Percentiles rank a stretch among this genome's conserved stretches.
These are phyloP conservation scores for Suillus sp. DNA, from an alignment of 768 basidiomycete species.

Conservation along the genomic window DNA sequence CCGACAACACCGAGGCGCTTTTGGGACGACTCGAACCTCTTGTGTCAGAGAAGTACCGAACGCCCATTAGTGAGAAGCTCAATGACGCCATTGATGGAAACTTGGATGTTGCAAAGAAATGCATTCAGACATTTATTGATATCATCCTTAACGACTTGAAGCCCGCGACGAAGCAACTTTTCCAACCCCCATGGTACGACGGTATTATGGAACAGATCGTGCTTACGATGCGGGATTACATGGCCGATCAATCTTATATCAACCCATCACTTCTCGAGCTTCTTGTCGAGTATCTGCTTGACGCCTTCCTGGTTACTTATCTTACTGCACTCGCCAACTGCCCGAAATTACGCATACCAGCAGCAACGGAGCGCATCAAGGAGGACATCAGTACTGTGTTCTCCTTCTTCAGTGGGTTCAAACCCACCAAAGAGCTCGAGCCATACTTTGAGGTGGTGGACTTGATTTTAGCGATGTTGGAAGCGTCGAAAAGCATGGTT, in stretches of 20 bases:
- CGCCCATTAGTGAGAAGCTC: slow-evolving; percentile 77
- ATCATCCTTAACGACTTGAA: slow-evolving; percentile 95
- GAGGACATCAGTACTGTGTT: slow-evolving; percentile 79
- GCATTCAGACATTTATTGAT: slow-evolving; percentile 91
- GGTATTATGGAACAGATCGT: slow-evolving; percentile 85
- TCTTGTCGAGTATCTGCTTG: slow-evolving; percentile 88
- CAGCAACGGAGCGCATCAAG: slow-evolving; percentile 80
- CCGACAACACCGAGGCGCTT: slow-evolving; percentile 89
- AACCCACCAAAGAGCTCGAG: slow-evolving; percentile 79
- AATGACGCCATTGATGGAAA: slow-evolving; percentile 99
- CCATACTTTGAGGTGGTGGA: slow-evolving; percentile 85
- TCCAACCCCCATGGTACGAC: slow-evolving; percentile 89
- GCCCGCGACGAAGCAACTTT: slow-evolving; percentile 80
- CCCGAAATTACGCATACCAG: slow-evolving; percentile 84
- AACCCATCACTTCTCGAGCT: slow-evolving; percentile 91
- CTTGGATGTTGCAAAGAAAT: slow-evolving; percentile 97
- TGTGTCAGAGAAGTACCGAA: slow-evolving; percentile 90
- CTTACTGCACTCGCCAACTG: slow-evolving; percentile 84
- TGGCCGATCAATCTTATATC: slow-evolving; percentile 89
- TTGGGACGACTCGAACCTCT: slow-evolving; percentile 85
- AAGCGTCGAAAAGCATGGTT: slow-evolving; percentile 85
- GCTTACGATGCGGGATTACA: slow-evolving; percentile 96
- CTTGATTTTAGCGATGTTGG: slow-evolving; percentile 75
- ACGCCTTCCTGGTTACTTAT: slow-evolving; percentile 87
- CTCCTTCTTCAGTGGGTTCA: slow-evolving; percentile 78